A percentile compares a stretch with the other conserved stretches of the same genome.
Conservation (phyloP, 2,329 filamentous ascomycete species). For the Hysterium pulicare region DNA sequence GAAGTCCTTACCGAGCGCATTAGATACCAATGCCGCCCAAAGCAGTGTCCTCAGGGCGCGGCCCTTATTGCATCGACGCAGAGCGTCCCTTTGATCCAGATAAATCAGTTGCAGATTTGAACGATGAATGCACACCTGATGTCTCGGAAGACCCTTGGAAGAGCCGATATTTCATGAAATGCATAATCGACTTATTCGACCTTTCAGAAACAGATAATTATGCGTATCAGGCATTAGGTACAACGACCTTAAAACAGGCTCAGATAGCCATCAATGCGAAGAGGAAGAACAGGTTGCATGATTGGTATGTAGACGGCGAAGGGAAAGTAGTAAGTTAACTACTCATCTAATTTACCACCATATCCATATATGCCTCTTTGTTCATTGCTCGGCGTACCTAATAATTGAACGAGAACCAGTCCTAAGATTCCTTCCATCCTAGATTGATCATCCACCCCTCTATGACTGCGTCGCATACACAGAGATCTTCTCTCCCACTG, state of each 20-base stretch:
- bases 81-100: constrained; percentile 43
- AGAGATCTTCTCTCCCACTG: constrained; percentile 61
- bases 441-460: constrained; percentile 47
- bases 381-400: not conserved
- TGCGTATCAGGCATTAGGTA: constrained; percentile 50
- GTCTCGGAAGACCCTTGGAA: constrained; percentile 18
- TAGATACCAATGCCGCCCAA: too few species aligned
- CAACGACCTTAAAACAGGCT: constrained; percentile 49
- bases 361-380: too few species aligned
- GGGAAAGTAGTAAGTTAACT: constrained; percentile 33
- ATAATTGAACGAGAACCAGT: constrained; percentile 1
- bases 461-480: constrained; percentile 65
- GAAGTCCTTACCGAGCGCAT: not conserved
- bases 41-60: too few species aligned
- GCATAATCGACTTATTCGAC: constrained; percentile 47
- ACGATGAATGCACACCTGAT: constrained; percentile 29
- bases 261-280: constrained; percentile 50
- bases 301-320: constrained; percentile 48
- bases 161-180: constrained; percentile 40
- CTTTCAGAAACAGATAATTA: constrained; percentile 47
- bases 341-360: constrained; percentile 3
- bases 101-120: constrained; percentile 44
- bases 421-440: constrained; percentile 5
- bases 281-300: constrained; percentile 46
- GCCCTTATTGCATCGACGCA: constrained; percentile 3